Base-by-base conservation (phyloP, 139 green algal genomes). In the Mesotaenium endlicherianum region DNA sequence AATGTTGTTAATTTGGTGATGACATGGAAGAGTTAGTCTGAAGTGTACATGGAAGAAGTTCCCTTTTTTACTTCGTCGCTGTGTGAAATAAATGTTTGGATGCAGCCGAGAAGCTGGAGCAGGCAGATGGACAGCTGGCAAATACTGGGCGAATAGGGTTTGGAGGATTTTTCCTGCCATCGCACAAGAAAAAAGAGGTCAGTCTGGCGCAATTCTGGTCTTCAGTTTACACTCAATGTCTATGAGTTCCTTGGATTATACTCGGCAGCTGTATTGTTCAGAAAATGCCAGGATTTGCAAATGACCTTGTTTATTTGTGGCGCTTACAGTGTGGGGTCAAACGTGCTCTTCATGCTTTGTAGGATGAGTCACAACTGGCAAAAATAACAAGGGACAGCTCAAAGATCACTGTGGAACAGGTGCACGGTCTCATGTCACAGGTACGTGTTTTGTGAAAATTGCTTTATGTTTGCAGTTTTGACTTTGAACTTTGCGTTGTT, bases 101-200 rank as follows among this genome's bases (percentile, higher is more conserved):
- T 20, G 77, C 81, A 87, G 92, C 91, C 44, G 94, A 97, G 82
- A 98, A 98, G 90, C 91, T 98, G 80, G 95, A 97, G 88, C 91
- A 94, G 69, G 93, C 87, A 17, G 94, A 95, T 74, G 68, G 83
- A 1, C 82, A 84, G 38, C 77, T 93, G 30, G 44, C 68, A 5
- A 87, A 91, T 39, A 91, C 94, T 40, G 90, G 88, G 17, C 83
- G 85, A 26, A 69, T 89, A 40, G 85, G 85, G 26, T n/a, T n/a
- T n/a, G n/a, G n/a, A n/a, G 85, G 85, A 16, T 89, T 89, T 74
- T 87, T 89, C 20, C 89, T 95, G 82, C 89, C 85, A 0, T 84
- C 47, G 49, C 93, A 95, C 80, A 43, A 34, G 16, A 78, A 79
- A 36, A 75, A 81, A 2, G 83, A 82, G 26, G 79, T 85, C 50